A percentile compares a stretch with the other conserved stretches of the same genome.
These are phyloP conservation scores for Thermomucor indicae-seudaticae DNA, from an alignment of 371 early-diverging fungal genomes.

Conservation along the genomic window DNA sequence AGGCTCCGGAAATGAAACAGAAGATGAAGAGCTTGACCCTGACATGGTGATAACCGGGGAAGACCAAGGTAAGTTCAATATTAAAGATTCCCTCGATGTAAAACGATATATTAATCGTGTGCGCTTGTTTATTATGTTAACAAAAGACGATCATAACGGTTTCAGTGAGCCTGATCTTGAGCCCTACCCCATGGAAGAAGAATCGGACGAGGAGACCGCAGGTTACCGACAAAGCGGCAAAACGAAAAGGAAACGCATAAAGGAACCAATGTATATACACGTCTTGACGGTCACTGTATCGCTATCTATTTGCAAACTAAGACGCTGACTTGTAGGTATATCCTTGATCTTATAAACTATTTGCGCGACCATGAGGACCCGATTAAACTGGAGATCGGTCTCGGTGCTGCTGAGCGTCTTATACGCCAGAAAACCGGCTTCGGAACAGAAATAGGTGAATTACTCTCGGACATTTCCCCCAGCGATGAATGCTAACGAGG, in stretches of 20 bases:
- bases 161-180: constrained; percentile 39
- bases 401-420: constrained; percentile 33
- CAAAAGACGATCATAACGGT: background rate
- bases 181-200: constrained; percentile 47
- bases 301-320: no score
- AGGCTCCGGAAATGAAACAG: background rate
- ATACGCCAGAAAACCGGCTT: constrained; percentile 31
- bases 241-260: constrained; percentile 13
- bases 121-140: no score
- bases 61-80: background rate
- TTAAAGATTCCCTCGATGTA: background rate
- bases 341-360: constrained; percentile 33
- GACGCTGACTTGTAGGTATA: constrained; percentile 22
- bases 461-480: background rate
- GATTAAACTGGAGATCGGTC: constrained; percentile 36
- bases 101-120: no score
- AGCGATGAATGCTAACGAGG: background rate
- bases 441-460: constrained; percentile 39
- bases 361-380: constrained; percentile 36
- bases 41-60: background rate
- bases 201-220: constrained; percentile 23
- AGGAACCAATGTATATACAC: constrained; percentile 17
- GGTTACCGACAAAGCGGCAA: background rate
- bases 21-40: background rate
- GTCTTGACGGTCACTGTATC: background rate